Conservation (phyloP, 495 filamentous ascomycete genomes). For the Melanomma pulvis-pyrius region DNA sequence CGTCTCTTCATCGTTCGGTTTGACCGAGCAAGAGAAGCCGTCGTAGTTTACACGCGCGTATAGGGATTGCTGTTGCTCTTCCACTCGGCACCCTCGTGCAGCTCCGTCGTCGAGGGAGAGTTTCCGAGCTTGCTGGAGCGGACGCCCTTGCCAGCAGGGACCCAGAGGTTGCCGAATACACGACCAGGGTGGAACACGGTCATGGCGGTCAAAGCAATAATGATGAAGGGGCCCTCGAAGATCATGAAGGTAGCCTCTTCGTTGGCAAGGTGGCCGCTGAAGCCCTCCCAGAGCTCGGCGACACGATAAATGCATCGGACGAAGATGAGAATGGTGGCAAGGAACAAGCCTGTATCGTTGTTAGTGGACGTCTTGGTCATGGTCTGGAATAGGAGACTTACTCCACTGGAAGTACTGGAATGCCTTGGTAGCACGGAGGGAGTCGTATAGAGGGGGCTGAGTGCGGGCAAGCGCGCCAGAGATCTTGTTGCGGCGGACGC, state of each 20-base stretch:
- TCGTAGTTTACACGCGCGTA: not conserved
- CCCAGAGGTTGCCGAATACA: slow-evolving; percentile 33
- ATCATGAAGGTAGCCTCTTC: slow-evolving; percentile 68
- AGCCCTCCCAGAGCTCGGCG: slow-evolving; percentile 67
- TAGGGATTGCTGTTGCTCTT: not conserved
- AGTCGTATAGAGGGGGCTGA: slow-evolving; percentile 19
- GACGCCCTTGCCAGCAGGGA: slow-evolving; percentile 30
- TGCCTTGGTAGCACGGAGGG: slow-evolving; percentile 12
- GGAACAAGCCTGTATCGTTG: slow-evolving; percentile 16
- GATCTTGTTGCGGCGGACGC: slow-evolving; percentile 42
- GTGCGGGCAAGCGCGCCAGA: slow-evolving; percentile 14
- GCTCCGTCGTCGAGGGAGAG: not conserved
- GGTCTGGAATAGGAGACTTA: slow-evolving; percentile 6
- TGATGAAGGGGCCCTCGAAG: slow-evolving; percentile 73
- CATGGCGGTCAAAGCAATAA: slow-evolving; percentile 48
- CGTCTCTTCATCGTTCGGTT: no score
- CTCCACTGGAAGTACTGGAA: slow-evolving; percentile 35
- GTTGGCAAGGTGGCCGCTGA: slow-evolving; percentile 58
- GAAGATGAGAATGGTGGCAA: slow-evolving; percentile 52
- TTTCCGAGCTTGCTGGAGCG: not conserved
- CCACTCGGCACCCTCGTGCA: not conserved
- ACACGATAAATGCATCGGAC: slow-evolving; percentile 65
- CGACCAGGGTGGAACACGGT: slow-evolving; percentile 34
- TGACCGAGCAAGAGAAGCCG: no score
- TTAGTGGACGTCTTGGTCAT: not conserved